Conservation (phyloP, 2,329 filamentous ascomycete species). For the Diaporthe helianthi region DNA sequence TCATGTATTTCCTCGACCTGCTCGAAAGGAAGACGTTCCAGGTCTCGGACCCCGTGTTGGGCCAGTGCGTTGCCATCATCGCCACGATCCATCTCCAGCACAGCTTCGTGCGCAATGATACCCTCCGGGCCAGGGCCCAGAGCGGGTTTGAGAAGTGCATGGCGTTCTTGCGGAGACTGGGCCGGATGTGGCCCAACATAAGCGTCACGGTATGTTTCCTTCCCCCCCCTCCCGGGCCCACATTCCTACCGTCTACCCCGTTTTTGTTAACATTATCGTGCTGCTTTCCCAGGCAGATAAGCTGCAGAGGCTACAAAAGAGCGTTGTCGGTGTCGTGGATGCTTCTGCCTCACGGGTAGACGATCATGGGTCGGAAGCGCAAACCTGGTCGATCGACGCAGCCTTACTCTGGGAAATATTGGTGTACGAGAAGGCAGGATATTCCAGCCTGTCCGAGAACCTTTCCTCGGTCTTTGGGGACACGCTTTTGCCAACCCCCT, state of each 20-base stretch:
- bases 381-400: constrained; percentile 4
- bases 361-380: neutral
- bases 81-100: constrained; percentile 1
- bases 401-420: constrained; percentile 6
- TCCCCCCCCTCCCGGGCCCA: accelerated
- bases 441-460: neutral
- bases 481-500: neutral
- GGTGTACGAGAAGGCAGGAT: neutral
- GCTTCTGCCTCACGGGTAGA: neutral
- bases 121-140: neutral
- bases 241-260: accelerated
- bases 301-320: neutral
- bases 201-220: neutral
- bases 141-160: constrained; percentile 4
- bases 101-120: neutral
- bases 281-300: neutral
- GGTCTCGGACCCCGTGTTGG: neutral
- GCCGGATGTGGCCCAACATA: constrained; percentile 8
- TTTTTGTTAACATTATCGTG: neutral
- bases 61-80: constrained; percentile 3
- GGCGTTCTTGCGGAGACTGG: neutral
- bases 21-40: constrained; percentile 41
- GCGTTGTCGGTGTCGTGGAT: neutral
- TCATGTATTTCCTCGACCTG: constrained; percentile 58
- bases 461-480: neutral